Evolutionary conservation across 2,329 filamentous ascomycete genomes (phyloP).

Genomic region (Ophiocordyceps camponoti-leonardi): DNA sequence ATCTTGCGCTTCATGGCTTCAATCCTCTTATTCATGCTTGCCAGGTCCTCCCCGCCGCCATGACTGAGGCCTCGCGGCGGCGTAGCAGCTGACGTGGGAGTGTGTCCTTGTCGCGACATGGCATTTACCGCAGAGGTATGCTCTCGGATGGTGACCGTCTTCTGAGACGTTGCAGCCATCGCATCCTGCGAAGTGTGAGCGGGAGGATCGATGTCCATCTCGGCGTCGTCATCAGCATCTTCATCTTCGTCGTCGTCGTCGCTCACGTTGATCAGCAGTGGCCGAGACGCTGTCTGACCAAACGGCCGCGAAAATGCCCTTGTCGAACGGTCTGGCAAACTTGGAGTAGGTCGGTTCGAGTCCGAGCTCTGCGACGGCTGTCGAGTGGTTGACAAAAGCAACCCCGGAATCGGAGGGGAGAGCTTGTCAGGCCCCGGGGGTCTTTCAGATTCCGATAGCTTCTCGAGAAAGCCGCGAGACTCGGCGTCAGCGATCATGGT

Average conservation of each 20-base stretch:
- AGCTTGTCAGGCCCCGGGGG: not conserved
- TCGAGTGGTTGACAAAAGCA: constrained; percentile 16
- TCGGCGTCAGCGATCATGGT: not conserved
- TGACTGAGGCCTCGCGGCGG: constrained; percentile 17
- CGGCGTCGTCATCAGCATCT: constrained; percentile 44
- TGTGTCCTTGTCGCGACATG: constrained; percentile 20
- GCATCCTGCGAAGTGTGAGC: constrained; percentile 21
- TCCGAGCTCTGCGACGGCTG: constrained; percentile 6
- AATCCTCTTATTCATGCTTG: constrained; percentile 38
- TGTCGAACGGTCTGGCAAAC: constrained; percentile 43
- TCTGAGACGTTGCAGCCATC: constrained; percentile 14
- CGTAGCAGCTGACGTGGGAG: constrained; percentile 20
- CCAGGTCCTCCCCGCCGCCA: constrained; percentile 22
- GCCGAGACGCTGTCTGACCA: constrained; percentile 39
- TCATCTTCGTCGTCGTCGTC: constrained; percentile 54
- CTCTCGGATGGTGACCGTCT: constrained; percentile 22
- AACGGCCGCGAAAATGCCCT: constrained; percentile 40
- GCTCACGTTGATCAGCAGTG: constrained; percentile 71
- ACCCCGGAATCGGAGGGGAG: constrained; percentile 16
- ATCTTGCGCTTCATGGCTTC: constrained; percentile 42
- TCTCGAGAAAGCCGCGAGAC: not conserved
- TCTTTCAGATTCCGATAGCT: not conserved
- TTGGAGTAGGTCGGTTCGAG: constrained; percentile 40
- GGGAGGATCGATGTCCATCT: constrained; percentile 48
- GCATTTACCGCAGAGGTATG: constrained; percentile 25